phyloP scores from a whole-genome alignment of 1,139 yeast species.

The Geotrichum siamense region DNA sequence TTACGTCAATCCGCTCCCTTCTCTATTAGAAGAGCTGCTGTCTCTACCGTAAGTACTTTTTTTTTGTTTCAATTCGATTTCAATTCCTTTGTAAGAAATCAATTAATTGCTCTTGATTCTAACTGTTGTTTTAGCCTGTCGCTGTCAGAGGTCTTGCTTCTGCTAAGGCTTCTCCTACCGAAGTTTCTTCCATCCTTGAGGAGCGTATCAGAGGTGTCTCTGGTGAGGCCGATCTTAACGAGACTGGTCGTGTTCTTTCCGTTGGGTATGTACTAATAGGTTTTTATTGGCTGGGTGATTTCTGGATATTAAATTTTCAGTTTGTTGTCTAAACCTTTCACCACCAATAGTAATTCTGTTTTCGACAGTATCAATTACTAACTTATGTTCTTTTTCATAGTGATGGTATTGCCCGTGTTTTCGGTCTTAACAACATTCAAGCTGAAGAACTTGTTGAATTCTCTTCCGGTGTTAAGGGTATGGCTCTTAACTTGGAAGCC shows the following conservation, averaged over 20 bases:
- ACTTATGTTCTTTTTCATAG: constrained; percentile 39
- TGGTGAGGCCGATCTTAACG: constrained; percentile 95
- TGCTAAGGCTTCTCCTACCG: constrained; percentile 98
- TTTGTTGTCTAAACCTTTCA: no score
- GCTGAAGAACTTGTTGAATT: constrained; percentile 99
- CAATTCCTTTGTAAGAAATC: background rate
- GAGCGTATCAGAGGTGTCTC: constrained; percentile 99
- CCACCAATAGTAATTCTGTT: background rate
- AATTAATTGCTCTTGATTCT: background rate
- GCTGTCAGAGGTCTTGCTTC: constrained; percentile 60
- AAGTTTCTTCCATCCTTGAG: constrained; percentile 97
- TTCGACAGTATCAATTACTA: constrained; percentile 11
- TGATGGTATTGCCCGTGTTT: constrained; percentile 99
- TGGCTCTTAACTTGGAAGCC: constrained; percentile 99
- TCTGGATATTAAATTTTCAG: background rate
- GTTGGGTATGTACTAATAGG: constrained; percentile 63
- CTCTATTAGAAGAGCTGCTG: constrained; percentile 37
- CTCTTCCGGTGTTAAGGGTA: constrained; percentile 99
- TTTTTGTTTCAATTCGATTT: background rate
- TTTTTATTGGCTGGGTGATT: background rate
- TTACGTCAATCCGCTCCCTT: no score
- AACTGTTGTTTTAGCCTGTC: constrained; percentile 19
- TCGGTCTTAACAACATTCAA: constrained; percentile 98
- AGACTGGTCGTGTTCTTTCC: constrained; percentile 98
- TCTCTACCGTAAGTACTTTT: constrained; percentile 30